These are phyloP conservation scores for Avena atlantica DNA, from an alignment of 176 grass and related monocot species.

Conservation along the genomic window DNA sequence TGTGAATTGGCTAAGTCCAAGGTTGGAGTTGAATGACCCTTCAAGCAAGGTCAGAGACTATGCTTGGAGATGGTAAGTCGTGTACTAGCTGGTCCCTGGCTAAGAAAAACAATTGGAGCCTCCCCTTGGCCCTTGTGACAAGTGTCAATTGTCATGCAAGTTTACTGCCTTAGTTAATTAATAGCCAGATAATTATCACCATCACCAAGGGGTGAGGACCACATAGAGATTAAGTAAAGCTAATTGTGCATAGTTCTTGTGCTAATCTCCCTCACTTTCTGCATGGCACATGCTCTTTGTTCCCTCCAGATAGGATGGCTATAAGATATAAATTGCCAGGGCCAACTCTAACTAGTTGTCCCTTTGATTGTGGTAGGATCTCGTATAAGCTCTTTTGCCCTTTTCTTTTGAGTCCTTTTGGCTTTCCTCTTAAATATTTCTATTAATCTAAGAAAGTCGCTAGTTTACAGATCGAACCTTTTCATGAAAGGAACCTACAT, in stretches of 20 bases:
- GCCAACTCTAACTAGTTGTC: background rate
- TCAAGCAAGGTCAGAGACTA: slow-evolving; percentile 58
- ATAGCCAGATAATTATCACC: slow-evolving; percentile 29
- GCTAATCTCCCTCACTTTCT: slow-evolving; percentile 58
- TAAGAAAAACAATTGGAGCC: slow-evolving; percentile 28
- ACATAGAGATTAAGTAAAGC: slow-evolving; percentile 33
- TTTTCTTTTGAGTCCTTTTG: background rate
- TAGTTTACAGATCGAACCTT: slow-evolving; percentile 36
- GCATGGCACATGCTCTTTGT: slow-evolving; percentile 60
- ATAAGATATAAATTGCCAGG: no score
- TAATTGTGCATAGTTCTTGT: slow-evolving; percentile 39
- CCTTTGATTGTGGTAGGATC: slow-evolving; percentile 26
- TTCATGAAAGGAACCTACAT: background rate
- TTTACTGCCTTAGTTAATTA: slow-evolving; percentile 39
- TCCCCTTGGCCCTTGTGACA: slow-evolving; percentile 49
- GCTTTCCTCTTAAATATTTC: background rate
- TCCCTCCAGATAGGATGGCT: background rate
- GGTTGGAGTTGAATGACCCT: slow-evolving; percentile 54
- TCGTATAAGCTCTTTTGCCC: background rate
- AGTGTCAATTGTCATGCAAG: slow-evolving; percentile 54
- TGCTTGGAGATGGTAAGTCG: slow-evolving; percentile 48
- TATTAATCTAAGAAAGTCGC: background rate
- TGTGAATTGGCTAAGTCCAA: slow-evolving; percentile 61
- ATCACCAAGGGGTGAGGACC: slow-evolving; percentile 63
- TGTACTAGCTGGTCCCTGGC: slow-evolving; percentile 45